Evolutionary conservation across 2,329 filamentous ascomycete genomes (phyloP).

Genomic region (Neurospora crassa): DNA sequence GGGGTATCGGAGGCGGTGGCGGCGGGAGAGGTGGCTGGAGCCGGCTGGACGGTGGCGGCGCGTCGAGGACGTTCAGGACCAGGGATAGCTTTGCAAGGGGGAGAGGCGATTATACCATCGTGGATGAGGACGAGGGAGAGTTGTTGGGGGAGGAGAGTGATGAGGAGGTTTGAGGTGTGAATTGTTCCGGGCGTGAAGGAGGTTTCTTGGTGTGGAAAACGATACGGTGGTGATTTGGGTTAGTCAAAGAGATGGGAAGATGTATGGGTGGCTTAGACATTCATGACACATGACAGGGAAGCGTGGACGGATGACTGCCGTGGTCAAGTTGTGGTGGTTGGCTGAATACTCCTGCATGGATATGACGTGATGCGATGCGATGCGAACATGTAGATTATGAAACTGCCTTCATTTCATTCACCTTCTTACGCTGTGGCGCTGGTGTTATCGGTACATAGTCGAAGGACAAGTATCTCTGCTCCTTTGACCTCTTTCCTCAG

Average conservation of each 20-base stretch:
- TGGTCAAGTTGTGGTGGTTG: background rate
- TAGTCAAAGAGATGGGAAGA: background rate
- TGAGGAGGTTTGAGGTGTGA: conserved; percentile 56
- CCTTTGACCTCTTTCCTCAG: background rate
- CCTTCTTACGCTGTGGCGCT: background rate
- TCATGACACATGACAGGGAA: background rate
- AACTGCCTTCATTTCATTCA: background rate
- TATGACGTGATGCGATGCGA: background rate
- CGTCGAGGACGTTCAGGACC: conserved; percentile 67
- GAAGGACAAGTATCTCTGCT: background rate
- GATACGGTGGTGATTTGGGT: background rate
- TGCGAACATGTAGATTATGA: background rate
- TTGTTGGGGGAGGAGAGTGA: conserved; percentile 88
- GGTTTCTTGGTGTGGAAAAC: background rate
- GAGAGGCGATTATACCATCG: conserved; percentile 76
- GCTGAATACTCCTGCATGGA: background rate
- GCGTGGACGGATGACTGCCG: background rate
- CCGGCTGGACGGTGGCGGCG: conserved; percentile 43
- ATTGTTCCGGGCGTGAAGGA: background rate
- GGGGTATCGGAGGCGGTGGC: conserved; percentile 26
- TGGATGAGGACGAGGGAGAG: conserved; percentile 92
- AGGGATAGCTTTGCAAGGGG: conserved; percentile 81
- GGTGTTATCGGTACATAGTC: background rate
- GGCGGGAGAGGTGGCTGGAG: conserved; percentile 38
- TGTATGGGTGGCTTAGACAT: background rate